These are phyloP conservation scores for Ascochyta fabae DNA, from an alignment of 2,329 filamentous ascomycete species.

Conservation along the genomic window DNA sequence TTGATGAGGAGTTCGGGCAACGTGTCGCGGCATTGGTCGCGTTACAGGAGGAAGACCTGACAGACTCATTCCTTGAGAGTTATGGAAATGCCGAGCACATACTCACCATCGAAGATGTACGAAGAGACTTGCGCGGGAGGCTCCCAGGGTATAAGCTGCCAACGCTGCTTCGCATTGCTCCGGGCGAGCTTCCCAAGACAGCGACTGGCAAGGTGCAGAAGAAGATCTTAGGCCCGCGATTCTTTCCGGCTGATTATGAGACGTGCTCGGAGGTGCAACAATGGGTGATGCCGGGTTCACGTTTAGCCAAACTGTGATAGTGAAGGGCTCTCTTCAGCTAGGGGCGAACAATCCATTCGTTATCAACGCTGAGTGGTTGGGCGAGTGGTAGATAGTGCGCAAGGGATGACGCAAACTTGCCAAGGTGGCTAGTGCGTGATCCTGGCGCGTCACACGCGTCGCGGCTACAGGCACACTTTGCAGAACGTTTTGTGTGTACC, in stretches of 20 bases:
- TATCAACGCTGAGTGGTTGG: neutral
- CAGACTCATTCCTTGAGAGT: slow-evolving; percentile 23
- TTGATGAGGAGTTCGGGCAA: slow-evolving; percentile 62
- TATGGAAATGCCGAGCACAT: slow-evolving; percentile 23
- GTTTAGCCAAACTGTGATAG: slow-evolving; percentile 34
- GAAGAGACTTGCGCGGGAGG: slow-evolving; percentile 53
- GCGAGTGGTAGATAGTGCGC: too few species aligned
- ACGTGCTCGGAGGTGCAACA: slow-evolving; percentile 37
- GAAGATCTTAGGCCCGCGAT: slow-evolving; percentile 52
- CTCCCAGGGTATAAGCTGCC: slow-evolving; percentile 59
- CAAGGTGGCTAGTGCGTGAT: neutral
- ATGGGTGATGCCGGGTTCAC: slow-evolving; percentile 28
- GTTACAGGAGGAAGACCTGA: slow-evolving; percentile 45
- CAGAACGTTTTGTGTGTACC: too few species aligned
- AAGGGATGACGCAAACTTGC: neutral
- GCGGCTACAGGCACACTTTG: too few species aligned
- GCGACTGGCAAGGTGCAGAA: slow-evolving; percentile 60
- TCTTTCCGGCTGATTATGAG: slow-evolving; percentile 44
- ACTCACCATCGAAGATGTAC: slow-evolving; percentile 51
- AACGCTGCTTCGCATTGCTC: slow-evolving; percentile 54
- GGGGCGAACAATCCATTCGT: neutral
- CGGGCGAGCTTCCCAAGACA: slow-evolving; percentile 57
- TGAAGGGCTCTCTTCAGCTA: slow-evolving; percentile 2
- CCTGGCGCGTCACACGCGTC: neutral
- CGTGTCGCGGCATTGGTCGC: slow-evolving; percentile 61